A percentile compares a stretch with the other conserved stretches of the same genome.
Evolutionary conservation across 352 stramenopile genomes (phyloP).

Genomic region (Globisporangium middletonii): DNA sequence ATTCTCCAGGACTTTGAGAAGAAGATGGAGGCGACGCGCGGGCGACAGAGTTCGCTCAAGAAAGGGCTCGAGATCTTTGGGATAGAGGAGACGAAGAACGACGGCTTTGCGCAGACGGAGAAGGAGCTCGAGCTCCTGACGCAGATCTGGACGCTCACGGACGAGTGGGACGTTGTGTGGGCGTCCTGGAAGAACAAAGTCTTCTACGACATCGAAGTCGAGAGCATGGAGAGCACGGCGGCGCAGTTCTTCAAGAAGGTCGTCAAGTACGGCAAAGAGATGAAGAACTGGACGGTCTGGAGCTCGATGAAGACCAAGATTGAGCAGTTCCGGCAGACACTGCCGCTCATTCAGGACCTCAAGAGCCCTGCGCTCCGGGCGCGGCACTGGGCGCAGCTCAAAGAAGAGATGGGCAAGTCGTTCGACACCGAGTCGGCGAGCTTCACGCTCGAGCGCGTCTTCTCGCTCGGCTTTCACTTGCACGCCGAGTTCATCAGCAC

Average conservation of each 20-base stretch:
- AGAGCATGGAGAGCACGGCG: constrained; percentile 87
- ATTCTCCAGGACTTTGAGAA: constrained; percentile 86
- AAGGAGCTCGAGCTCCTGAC: constrained; percentile 86
- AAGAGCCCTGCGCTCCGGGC: constrained; percentile 86
- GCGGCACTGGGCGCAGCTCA: constrained; percentile 87
- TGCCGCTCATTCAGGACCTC: constrained; percentile 91
- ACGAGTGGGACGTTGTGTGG: constrained; percentile 89
- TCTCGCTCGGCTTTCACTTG: constrained; percentile 84
- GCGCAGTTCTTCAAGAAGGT: constrained; percentile 91
- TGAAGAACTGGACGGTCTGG: constrained; percentile 91
- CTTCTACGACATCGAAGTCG: constrained; percentile 90
- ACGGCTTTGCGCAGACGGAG: constrained; percentile 81
- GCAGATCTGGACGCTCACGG: constrained; percentile 86
- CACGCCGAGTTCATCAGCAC: constrained; percentile 91
- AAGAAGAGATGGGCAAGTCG: constrained; percentile 81
- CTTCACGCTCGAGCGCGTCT: constrained; percentile 85
- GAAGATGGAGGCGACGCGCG: constrained; percentile 78
- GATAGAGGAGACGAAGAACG: constrained; percentile 85
- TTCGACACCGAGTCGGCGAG: constrained; percentile 70
- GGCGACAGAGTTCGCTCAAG: constrained; percentile 67
- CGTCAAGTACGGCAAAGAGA: constrained; percentile 91
- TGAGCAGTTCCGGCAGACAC: constrained; percentile 89
- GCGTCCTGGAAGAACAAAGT: constrained; percentile 90
- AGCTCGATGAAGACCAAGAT: constrained; percentile 92
- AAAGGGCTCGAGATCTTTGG: constrained; percentile 92